Percentiles rank a stretch among this genome's conserved stretches.
These are phyloP conservation scores for Pholiota molesta DNA, from an alignment of 768 basidiomycete genomes.

Conservation along the genomic window DNA sequence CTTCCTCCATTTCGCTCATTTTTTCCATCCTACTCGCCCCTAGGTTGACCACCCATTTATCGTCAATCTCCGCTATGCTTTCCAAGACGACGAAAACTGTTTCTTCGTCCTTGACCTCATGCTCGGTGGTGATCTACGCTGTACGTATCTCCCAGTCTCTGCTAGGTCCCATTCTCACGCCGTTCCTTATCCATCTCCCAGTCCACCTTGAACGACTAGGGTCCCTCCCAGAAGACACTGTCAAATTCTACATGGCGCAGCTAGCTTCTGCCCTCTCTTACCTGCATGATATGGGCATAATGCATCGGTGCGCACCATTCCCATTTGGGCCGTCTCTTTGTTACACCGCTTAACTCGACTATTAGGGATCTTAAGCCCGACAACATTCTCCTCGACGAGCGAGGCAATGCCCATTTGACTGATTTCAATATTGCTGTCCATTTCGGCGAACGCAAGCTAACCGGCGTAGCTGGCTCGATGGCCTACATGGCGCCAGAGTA, in stretches of 20 bases:
- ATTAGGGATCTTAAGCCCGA: slow-evolving; percentile 95
- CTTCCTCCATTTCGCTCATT: slow-evolving; percentile 5
- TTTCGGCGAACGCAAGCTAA: slow-evolving; percentile 84
- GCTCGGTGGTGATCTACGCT: slow-evolving; percentile 93
- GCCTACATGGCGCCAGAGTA: slow-evolving; percentile 96
- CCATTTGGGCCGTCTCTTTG: slow-evolving; percentile 19
- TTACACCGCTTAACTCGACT: background rate
- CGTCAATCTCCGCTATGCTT: slow-evolving; percentile 94
- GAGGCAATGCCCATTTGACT: slow-evolving; percentile 93
- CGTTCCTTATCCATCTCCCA: slow-evolving; percentile 31
- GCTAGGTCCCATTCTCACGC: background rate
- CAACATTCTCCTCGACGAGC: slow-evolving; percentile 95
- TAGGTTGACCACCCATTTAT: slow-evolving; percentile 96
- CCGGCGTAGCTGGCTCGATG: slow-evolving; percentile 97
- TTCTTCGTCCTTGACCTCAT: slow-evolving; percentile 98
- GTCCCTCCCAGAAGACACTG: slow-evolving; percentile 72
- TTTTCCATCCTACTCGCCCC: background rate
- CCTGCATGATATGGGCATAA: slow-evolving; percentile 91
- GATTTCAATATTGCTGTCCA: slow-evolving; percentile 99
- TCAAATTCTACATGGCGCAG: slow-evolving; percentile 90
- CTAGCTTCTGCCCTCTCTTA: slow-evolving; percentile 86
- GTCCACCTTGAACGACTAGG: slow-evolving; percentile 89
- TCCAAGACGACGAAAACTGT: slow-evolving; percentile 98
- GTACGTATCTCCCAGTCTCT: slow-evolving; percentile 47
- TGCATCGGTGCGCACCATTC: slow-evolving; percentile 77